Base-by-base conservation (phyloP, 805 yeast genomes). In the Candida patagonica region DNA sequence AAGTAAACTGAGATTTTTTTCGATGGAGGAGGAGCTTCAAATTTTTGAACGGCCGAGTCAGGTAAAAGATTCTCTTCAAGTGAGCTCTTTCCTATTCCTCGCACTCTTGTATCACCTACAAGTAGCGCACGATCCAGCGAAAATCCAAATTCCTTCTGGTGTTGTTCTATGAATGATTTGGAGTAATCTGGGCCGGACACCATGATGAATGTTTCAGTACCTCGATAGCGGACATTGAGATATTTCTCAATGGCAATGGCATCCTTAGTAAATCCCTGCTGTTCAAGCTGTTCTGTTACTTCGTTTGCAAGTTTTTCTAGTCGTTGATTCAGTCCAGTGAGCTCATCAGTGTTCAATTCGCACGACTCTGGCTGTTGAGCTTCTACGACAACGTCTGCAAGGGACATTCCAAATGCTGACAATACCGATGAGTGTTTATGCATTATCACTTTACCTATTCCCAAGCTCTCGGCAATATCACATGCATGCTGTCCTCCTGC, bases 401-500 rank as follows among this genome's bases (percentile, higher is more conserved):
- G 65, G 2, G 85, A 76, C 66, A 86, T 86, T 45, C 95, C 95
- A 55, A 81, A 86, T 0, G 95, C 95, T 1, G 94, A 82, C 8
- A 86, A 64, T 30, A 86, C 75, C 0, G 94, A 83, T 2, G 95
- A 83, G 57, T 82, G 82, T 55, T 80, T 73, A 60, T 86, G 95
- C 20, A 82, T 78, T 25, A 84, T 59, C 6, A 86, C 81, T 22
- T 75, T 73, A 9, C 66, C 57, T 35, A 86, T 80, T 6, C 87
- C 87, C 44, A 86, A 65, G 20, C 72, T 68, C 42, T 73, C 68
- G 1, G 94, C 94, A 26, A 86, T 77, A 7, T 82, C 77, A 36
- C 74, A 77, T 2, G 92, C 88, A 59, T 83, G 88, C 60, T 86
- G 95, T 6, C 95, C 95, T 40, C 95, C 95, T 20, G 94, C 94